Evolutionary conservation across 352 stramenopile species (phyloP).

Genomic region (Aphanomyces astaci): DNA sequence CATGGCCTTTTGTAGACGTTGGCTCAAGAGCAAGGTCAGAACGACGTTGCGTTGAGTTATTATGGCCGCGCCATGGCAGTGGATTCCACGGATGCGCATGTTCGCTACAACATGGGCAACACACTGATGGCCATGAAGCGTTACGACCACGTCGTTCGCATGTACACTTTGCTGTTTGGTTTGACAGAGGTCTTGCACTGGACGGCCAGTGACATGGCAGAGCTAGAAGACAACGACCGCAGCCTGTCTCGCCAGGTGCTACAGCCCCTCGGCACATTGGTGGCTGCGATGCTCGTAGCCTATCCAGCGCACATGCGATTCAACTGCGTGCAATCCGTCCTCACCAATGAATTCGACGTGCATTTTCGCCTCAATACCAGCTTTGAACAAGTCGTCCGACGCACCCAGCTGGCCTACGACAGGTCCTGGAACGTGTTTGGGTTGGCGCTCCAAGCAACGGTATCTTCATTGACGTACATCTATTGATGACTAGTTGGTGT

Average conservation of each 20-base stretch:
- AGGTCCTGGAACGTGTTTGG: background rate
- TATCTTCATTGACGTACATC: too few relatives aligned
- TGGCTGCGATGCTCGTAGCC: background rate
- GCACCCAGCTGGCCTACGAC: background rate
- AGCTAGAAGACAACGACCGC: background rate
- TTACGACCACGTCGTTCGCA: background rate
- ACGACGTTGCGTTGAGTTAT: background rate
- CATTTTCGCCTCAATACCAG: background rate
- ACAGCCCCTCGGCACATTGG: background rate
- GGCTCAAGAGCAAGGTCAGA: background rate
- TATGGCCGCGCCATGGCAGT: background rate
- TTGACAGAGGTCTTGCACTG: background rate
- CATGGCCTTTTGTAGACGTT: background rate
- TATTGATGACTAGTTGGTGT: too few relatives aligned
- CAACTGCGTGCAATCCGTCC: background rate
- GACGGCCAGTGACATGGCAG: background rate
- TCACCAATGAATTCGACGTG: background rate
- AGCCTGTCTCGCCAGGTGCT: background rate
- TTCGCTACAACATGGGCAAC: slow-evolving; percentile 2
- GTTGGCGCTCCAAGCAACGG: background rate
- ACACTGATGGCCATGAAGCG: background rate
- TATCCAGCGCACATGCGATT: background rate
- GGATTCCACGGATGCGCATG: background rate
- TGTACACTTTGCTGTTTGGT: background rate
- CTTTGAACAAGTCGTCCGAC: background rate